These are phyloP conservation scores for Phytophthora vignae DNA, from an alignment of 352 stramenopile genomes.

Conservation along the genomic window DNA sequence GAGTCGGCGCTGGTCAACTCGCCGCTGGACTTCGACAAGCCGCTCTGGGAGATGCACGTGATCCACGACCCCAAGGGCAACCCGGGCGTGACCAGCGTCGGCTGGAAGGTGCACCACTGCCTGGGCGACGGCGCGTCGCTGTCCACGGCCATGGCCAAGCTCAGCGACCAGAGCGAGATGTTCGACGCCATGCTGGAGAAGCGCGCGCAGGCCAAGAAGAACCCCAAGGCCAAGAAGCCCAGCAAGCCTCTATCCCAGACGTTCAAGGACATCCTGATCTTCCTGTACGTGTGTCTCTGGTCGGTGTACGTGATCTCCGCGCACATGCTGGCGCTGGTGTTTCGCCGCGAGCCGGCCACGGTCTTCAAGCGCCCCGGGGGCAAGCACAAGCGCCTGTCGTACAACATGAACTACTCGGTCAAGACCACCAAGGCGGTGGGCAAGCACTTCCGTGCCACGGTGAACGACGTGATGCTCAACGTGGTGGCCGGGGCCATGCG, in stretches of 20 bases:
- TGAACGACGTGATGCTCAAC: conserved; percentile 87
- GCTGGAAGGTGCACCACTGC: conserved; percentile 84
- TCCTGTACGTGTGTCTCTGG: conserved; percentile 55
- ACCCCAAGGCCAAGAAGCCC: conserved; percentile 44
- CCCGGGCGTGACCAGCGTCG: conserved; percentile 51
- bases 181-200: conserved; percentile 73
- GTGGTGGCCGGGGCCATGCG: conserved; percentile 82
- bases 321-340: conserved; percentile 57
- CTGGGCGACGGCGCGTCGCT: conserved; percentile 78
- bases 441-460: conserved; percentile 68
- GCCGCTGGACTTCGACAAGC: conserved; percentile 70
- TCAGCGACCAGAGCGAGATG: conserved; percentile 77
- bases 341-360: conserved; percentile 63
- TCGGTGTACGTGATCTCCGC: conserved; percentile 65
- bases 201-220: conserved; percentile 39
- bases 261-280: conserved; percentile 34
- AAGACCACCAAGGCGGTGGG: conserved; percentile 76
- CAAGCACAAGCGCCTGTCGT: conserved; percentile 72
- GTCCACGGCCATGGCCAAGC: conserved; percentile 64
- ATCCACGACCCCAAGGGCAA: conserved; percentile 48
- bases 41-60: conserved; percentile 82
- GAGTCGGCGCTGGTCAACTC: conserved; percentile 74
- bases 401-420: conserved; percentile 80
- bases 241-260: conserved; percentile 34
- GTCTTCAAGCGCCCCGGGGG: conserved; percentile 72